Percentiles rank a stretch among this genome's conserved stretches.
phyloP scores from a whole-genome alignment of 169 alveolate genomes.

The Plasmodium knowlesi region DNA sequence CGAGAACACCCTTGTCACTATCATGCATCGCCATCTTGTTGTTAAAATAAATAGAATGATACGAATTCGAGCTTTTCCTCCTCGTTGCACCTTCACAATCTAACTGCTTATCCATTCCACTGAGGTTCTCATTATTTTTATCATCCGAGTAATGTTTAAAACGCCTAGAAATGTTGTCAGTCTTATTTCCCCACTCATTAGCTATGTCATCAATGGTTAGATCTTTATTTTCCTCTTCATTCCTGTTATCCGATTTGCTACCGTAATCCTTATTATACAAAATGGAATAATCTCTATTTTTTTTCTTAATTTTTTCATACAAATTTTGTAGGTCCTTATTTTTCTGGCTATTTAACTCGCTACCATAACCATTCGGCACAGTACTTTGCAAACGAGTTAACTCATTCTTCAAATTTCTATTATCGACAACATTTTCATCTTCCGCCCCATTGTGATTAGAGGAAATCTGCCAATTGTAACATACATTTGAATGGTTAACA shows the following conservation, averaged over 20 bases:
- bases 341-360: not conserved
- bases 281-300: not conserved
- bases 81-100: not conserved
- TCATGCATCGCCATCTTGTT: not conserved
- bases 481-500: not conserved
- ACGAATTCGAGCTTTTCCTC: not conserved
- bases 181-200: not conserved
- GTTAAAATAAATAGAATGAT: not conserved
- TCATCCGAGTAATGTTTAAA: not conserved
- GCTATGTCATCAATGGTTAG: not conserved
- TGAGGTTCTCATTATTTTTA: not conserved
- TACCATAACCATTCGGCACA: not conserved
- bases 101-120: not conserved
- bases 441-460: not conserved
- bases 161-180: not conserved
- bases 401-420: not conserved
- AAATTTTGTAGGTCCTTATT: conserved; percentile 17
- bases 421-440: not conserved
- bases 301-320: conserved; percentile 43
- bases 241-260: not conserved
- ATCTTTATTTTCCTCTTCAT: not conserved
- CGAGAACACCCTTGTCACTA: not conserved
- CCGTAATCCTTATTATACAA: not conserved
- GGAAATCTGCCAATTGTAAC: not conserved
- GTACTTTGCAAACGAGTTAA: not conserved